Base-by-base conservation (phyloP, 1,284 basidiomycete species). In the Sporisorium scitamineum region DNA sequence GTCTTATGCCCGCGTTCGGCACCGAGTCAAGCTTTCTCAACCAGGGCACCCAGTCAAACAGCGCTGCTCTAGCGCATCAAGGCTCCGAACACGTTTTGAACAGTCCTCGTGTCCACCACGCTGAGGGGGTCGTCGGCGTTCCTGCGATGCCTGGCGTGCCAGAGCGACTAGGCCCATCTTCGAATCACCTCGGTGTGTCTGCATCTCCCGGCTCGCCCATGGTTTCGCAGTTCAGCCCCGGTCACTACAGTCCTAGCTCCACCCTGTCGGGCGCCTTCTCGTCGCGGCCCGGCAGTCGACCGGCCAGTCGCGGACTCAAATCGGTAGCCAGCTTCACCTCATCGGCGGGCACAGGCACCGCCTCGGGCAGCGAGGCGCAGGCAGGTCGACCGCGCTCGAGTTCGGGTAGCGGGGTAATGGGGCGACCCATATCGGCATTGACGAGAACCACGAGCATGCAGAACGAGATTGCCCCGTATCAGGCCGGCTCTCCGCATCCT, bases 251-350 rank as follows among this genome's bases (percentile, higher is more conserved):
- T 54, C 76, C 76, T 6, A 71, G 68, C 42, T 78, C 76, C 2
- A 78, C 76, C 6, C 54, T 78, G 4, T 78, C 70, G 3, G 76
- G 76, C 42, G 76, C 76, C 7, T 78, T 78, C 37, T 74, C 76
- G 10, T 74, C 72, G 24, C 72, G 72, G 5, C 73, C 76, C 5
- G 69, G 69, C 34, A 78, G 76, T 59, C 64, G 76, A 4, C 76
- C 76, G 7, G 64, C 53, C 14, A 78, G 76, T 54, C 69, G 68
- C 13, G 76, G 76, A 18, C 67, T 78, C 62, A 75, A 76, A 29
- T 78, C 76, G 32, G 72, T 78, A 8, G 76, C 76, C 31, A 75
- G 69, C 63, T 78, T 78, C 68, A 76, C 72, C 20, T 78, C 72
- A 3, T 75, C 76, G 1, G 61, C 51, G 14, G 65, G 68, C 7